Evolutionary conservation across 1,284 basidiomycete species (phyloP), one percentile per base, ranked within the genome.

Genomic region (Fomitopsis schrenkii): DNA sequence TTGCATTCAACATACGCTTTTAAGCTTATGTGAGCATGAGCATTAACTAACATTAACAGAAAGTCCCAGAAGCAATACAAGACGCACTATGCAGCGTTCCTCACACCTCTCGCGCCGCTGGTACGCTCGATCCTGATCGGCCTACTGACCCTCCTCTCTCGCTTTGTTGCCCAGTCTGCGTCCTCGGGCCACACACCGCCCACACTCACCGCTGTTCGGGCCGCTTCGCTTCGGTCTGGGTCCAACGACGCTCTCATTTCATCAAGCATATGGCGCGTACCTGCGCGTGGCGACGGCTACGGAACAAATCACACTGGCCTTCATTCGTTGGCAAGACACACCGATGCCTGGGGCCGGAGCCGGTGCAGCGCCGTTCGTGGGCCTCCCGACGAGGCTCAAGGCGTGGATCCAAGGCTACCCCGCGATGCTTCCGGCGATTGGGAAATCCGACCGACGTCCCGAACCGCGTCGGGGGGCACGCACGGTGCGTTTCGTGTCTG

Each of bases 331-430:
- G 78, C 87, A 93, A 65, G 85, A 91, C 63, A 80, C 81, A 3
- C 75, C 76, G 46, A 59, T 58, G 12, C 48, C 48, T 69, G 73
- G 40, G 72, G 74, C 62, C 66, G 63, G 15, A 65, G 70, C 26
- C 53, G 69, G 19, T 74, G 74, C 48, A 74, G 73, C 42, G 66
- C 67, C 41, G 71, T 85, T 2, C 79, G 41, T 87, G 5, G 86
- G 88, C 19, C 84, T 94, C 8, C 91, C 93, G 2, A 83, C 83
- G 30, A 83, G 90, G 15, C 84, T 95, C 58, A 88, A 90, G 71
- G 88, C 91, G 65, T 95, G 93, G 93, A 91, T 94, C 63, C 84
- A 88, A 63, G 90, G 90, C 1, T 95, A 95, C 70, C 94, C 93
- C 0, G 71, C 81, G 9, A 90, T 85, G 80, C 73, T 90, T 10